Evolutionary conservation across 176 grass and related monocot species (phyloP).

Genomic region (Eleusine indica): DNA sequence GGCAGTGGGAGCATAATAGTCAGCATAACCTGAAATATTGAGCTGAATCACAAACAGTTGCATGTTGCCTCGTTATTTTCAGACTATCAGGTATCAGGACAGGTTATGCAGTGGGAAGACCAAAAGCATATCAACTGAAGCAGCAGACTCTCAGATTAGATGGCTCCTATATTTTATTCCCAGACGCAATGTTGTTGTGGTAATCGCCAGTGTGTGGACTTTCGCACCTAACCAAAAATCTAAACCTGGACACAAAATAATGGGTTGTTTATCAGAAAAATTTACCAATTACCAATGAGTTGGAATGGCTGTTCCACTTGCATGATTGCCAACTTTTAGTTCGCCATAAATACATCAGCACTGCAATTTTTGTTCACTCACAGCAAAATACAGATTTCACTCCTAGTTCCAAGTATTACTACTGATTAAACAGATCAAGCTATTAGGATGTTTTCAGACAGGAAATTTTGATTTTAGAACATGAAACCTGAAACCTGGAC

Average conservation of each 20-base stretch:
- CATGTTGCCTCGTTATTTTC: background rate
- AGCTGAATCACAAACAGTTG: background rate
- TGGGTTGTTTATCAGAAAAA: background rate
- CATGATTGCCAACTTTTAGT: background rate
- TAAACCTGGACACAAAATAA: background rate
- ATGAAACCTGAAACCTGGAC: no score
- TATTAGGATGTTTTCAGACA: no score
- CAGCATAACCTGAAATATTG: background rate
- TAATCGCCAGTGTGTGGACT: background rate
- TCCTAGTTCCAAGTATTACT: no score
- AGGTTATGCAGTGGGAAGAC: background rate
- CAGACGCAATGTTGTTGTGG: background rate
- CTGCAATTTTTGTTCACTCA: no score
- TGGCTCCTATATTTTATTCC: background rate
- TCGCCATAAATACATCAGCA: no score
- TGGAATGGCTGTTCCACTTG: background rate
- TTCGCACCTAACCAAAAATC: background rate
- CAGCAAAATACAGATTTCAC: no score
- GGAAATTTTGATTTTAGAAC: no score
- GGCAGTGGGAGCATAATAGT: background rate
- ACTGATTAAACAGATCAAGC: no score
- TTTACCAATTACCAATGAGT: no score
- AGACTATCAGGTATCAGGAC: conserved; percentile 7
- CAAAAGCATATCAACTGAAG: background rate
- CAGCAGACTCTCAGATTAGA: background rate